Evolutionary conservation across 2,329 filamentous ascomycete genomes (phyloP), one percentile per base, ranked within the genome.

Genomic region (Colletotrichum abscissum): DNA sequence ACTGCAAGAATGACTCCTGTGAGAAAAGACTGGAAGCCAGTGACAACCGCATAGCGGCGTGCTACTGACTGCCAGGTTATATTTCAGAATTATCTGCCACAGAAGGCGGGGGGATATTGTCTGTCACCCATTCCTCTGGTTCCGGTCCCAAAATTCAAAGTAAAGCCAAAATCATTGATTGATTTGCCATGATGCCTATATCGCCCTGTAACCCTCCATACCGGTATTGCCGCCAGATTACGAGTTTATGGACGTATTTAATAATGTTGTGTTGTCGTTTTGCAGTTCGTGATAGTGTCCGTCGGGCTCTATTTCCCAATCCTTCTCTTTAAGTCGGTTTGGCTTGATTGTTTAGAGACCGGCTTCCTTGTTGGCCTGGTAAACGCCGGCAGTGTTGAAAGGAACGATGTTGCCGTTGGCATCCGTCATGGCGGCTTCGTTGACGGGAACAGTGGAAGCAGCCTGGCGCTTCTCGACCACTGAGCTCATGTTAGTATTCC

Each of bases 401-500:
- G 81, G 76, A 24, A 89, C 76, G 73, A 88, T 80, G 58, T 86
- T 84, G 77, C 88, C 88, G 49, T 79, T 74, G 24, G 77, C 75
- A 74, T 86, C 82, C 49, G 84, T 82, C 88, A 89, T 89, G 79
- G 87, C 81, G 16, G 86, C 78, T 24, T 77, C 77, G 67, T 82
- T 81, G 75, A 84, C 82, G 38, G 82, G 78, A 69, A 82, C 79
- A 35, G 74, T 67, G 26, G 62, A 9, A n/a, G 57, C 75, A 46
- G 65, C 71, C 76, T 82, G 81, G 19, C 82, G 82, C 72, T 78
- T 80, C 63, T 79, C 80, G 74, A 81, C 78, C 70, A 76, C 81
- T 83, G 73, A 68, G 58, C 60, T 26, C 57, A 52, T 69, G 73
- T 76, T 67, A 73, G 67, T 22, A 69, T 57, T 60, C 26, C 16